Base-by-base conservation (phyloP, 495 filamentous ascomycete genomes). In the Penicillium canescens region DNA sequence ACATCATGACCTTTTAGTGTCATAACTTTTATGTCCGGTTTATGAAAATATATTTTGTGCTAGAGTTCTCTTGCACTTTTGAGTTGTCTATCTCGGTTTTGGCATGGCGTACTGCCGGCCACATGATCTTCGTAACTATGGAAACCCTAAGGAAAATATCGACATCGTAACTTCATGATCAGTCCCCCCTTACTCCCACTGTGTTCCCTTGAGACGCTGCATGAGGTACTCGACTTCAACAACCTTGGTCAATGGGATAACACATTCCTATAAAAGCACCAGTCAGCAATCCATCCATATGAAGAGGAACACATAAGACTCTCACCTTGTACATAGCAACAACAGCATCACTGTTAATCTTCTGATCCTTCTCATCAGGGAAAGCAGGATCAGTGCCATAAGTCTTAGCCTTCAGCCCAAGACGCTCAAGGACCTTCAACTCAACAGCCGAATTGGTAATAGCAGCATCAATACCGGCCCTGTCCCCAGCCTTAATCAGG, bases 181-280 rank as follows among this genome's bases (percentile, higher is more conserved):
- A 38, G 37, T n/a, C 41, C 18, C 24, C 36, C 9, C 48, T 59
- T 61, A 84, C 62, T 82, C 78, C 82, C 84, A 88, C 66, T 83
- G 57, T 8, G 85, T 86, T 13, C 82, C 81, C 61, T 87, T 83
- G 31, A 99, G 78, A 50, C 94, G 82, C 69, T 97, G 90, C 88
- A 98, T 95, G 38, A 99, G 78, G 62, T 99, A 99, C 63, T 98
- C 92, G 16, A 98, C 89, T 76, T 99, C 95, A 26, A 99, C 92
- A 55, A 92, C 86, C 70, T 98, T 99, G 23, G 95, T 99, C 66
- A 98, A 71, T 2, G 95, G 95, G 52, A 99, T 99, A 48, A 99
- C 92, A 69, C 86, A 90, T 66, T 96, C 86, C 82, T 86, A 50
- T n/a, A n/a, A 9, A 10, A 16, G 46, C 70, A 50, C 69, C 61